Conservation (phyloP, 176 grass and related monocot species). For the Zea luxurians region DNA sequence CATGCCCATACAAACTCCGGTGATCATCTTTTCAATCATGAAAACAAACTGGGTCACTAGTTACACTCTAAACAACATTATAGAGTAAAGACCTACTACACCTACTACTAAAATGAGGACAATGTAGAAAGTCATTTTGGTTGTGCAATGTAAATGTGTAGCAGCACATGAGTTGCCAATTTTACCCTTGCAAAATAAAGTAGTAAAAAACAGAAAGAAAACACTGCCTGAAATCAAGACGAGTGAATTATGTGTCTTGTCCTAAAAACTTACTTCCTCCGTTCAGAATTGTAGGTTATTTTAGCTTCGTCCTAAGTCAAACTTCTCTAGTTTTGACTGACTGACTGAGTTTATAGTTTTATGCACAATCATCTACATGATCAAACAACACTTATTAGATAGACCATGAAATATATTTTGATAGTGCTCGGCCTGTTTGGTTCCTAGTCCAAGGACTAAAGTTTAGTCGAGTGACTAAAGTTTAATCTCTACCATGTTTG, state of each 20-base stretch:
- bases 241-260: background rate
- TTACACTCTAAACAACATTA: background rate
- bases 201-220: background rate
- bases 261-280: background rate
- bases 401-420: background rate
- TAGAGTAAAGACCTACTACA: background rate
- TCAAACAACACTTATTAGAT: background rate
- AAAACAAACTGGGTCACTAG: background rate
- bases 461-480: too few relatives aligned
- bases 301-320: background rate
- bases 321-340: background rate
- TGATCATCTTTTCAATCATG: background rate
- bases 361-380: background rate
- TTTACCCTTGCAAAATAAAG: conserved; percentile 1
- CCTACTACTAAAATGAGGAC: background rate
- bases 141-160: background rate
- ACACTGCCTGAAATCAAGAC: background rate
- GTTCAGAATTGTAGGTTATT: background rate
- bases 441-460: too few relatives aligned
- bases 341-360: background rate
- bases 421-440: background rate
- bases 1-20: background rate
- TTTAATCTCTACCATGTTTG: too few relatives aligned
- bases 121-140: background rate
- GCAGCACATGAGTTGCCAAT: background rate